Base-by-base conservation (phyloP, 805 yeast species). In the Pichia nanzhaoensis region DNA sequence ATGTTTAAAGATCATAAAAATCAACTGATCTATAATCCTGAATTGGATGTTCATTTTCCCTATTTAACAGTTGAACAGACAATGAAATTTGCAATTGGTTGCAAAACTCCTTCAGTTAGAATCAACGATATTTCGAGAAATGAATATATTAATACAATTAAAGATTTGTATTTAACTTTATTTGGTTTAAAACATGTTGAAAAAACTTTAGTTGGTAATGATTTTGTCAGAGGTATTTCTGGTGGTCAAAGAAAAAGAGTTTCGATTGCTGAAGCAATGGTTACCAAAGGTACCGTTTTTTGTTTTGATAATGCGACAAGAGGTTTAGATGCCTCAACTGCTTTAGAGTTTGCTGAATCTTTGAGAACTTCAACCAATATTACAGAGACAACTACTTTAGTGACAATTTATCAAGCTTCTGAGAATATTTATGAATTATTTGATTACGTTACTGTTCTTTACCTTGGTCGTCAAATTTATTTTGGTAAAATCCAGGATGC, bases 201-300 rank as follows among this genome's bases (percentile, higher is more conserved):
- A 49, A 69, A 77, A 51, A 80, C 87, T 21, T 69, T 77, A 41
- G 85, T 80, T 44, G 86, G 86, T 58, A 73, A 76, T 53, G 85
- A 80, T 59, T 75, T 73, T 45, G 77, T 80, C 16, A 70, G 84
- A 61, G 86, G 86, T 63, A 78, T 80, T 38, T 78, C 84, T 33
- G 86, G 86, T 57, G 86, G 86, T 64, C 84, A 80, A 65, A 67
- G 86, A 55, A 80, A 80, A 64, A 76, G 86, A 66, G 84, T 80
- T 22, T 78, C 84, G 3, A 73, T 80, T 54, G 85, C 82, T 3
- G 86, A 80, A 60, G 83, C 77, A 3, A 70, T 75, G 54, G 70
- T 75, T 30, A 67, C 74, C 55, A 68, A 74, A 45, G 80, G 75
- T 9, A 66, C 76, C 8, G 66, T 78, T 19, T 78, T 69, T 51